Base-by-base conservation (phyloP, 495 filamentous ascomycete genomes). In the Neurospora sp. region DNA sequence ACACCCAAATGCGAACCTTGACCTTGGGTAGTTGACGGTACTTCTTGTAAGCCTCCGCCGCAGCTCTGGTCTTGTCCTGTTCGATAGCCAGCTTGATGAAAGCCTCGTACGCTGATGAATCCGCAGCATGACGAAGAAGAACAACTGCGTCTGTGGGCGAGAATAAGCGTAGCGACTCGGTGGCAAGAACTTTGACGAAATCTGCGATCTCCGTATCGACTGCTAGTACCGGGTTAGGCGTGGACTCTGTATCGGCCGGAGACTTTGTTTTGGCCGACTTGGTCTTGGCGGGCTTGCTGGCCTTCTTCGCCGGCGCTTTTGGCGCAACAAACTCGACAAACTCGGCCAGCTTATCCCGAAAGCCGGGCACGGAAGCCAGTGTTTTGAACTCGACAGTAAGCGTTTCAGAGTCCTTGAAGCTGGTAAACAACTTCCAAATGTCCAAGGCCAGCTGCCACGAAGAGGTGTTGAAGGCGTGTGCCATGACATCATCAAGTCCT, bases 21-120 rank as follows among this genome's bases (percentile, higher is more conserved):
- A 68, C 44, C 20, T 73, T 77, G 7, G 80, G 77, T 35, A 82
- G 74, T 16, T 76, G 42, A 53, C 83, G 80, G 72, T 84, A 85
- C 53, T 77, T 75, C 16, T 68, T 47, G 73, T 84, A 84, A 38
- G 80, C 69, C 3, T 80, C 72, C 10, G 69, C 73, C 8, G 80
- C 80, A 35, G 80, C 69, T 18, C 75, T 70, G 59, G 68, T 73
- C 18, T 74, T 75, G 6, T 71, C 74, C 22, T 74, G 41, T 8
- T 75, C 65, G 14, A 71, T 59, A 40, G 68, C 76, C 12, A 69
- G 18, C 14, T 39, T 16, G 39, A 85, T 72, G 71, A 77, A 81
- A 5, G 77, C 73, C 68, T 82, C 78, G 47, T 81, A 83, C 3
- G 75, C 68, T 3, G 39, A 35, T 16, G 72, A 40, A 45, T 83